A percentile compares a stretch with the other conserved stretches of the same genome.
Evolutionary conservation across 495 filamentous ascomycete species (phyloP).

Genomic region (Penicillium mononematosum): DNA sequence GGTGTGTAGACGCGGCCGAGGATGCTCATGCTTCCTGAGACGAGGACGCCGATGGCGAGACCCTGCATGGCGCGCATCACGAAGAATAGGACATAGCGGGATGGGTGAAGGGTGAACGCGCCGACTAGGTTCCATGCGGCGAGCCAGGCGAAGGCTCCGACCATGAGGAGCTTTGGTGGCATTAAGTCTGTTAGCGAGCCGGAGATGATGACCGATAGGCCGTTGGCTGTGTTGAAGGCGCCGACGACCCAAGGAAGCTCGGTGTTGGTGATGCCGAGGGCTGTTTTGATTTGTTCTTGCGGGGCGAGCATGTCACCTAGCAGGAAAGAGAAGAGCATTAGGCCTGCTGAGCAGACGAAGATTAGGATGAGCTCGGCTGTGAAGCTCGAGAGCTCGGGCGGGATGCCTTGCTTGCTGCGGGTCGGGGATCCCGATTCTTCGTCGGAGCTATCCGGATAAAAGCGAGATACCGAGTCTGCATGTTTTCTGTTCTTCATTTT

Average conservation of each 20-base stretch:
- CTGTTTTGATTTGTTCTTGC: conserved; percentile 36
- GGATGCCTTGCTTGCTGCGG: conserved; percentile 25
- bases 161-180: conserved; percentile 41
- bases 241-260: conserved; percentile 45
- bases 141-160: conserved; percentile 44
- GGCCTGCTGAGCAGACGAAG: conserved; percentile 43
- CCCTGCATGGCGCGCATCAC: conserved; percentile 33
- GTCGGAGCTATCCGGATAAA: conserved; percentile 11
- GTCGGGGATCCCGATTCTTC: conserved; percentile 23
- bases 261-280: conserved; percentile 37
- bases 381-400: conserved; percentile 24
- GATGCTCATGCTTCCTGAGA: conserved; percentile 33
- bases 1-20: conserved; percentile 33
- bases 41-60: conserved; percentile 28
- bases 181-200: conserved; percentile 45
- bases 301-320: conserved; percentile 42
- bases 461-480: conserved; percentile 20
- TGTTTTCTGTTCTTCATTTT: conserved; percentile 22
- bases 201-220: conserved; percentile 44
- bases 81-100: conserved; percentile 30
- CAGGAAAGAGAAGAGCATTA: conserved; percentile 45
- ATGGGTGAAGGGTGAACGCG: conserved; percentile 37
- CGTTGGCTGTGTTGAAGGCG: conserved; percentile 41
- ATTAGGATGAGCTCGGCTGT: conserved; percentile 40
- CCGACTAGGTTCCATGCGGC: conserved; percentile 42